Evolutionary conservation across 352 stramenopile species (phyloP), one percentile per base, ranked within the genome.

Genomic region (Albugo laibachii): DNA sequence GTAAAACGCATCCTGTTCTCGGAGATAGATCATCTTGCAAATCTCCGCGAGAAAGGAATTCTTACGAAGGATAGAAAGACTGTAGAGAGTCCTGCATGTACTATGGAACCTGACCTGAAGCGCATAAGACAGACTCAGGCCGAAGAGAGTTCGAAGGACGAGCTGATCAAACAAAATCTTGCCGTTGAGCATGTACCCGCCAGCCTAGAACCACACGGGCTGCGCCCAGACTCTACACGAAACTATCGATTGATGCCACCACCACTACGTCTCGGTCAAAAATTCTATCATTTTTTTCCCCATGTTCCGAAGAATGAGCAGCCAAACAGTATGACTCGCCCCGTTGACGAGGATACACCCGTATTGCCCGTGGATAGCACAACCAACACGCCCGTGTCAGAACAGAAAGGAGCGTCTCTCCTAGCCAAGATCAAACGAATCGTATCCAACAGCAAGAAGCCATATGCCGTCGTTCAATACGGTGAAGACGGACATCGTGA

Each of bases 251-350:
- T 91, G 39, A 52, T 57, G 1, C 49, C 64, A 1, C 77, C 77
- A 10, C 58, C 71, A 42, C 74, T 91, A 18, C 52, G 50, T 18
- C 61, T 58, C 4, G 72, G 72, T 6, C 77, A 87, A 36, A 67
- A 70, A 31, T 91, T 86, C 21, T 91, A 73, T 27, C 74, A 72
- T 11, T 83, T 78, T 40, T 74, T 84, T 36, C 69, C 69, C 0
- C 62, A 77, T 12, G 24, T 31, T 10, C 24, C 24, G 24, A 31
- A 31, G 8, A 31, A 31, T 31, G 24, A 31, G 24, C 24, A 31
- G 24, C 8, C 24, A 31, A 31, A 31, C 3, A 31, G 24, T 31
- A 31, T 8, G 3, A 8, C 3, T 10, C 8, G 24, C 24, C 24
- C 24, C 8, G 3, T 31, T 10, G 24, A 31, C 24, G 24, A 31